Percentiles rank a stretch among this genome's conserved stretches.
Conservation (phyloP, 2,329 filamentous ascomycete genomes). For the Exophiala dermatitidis region DNA sequence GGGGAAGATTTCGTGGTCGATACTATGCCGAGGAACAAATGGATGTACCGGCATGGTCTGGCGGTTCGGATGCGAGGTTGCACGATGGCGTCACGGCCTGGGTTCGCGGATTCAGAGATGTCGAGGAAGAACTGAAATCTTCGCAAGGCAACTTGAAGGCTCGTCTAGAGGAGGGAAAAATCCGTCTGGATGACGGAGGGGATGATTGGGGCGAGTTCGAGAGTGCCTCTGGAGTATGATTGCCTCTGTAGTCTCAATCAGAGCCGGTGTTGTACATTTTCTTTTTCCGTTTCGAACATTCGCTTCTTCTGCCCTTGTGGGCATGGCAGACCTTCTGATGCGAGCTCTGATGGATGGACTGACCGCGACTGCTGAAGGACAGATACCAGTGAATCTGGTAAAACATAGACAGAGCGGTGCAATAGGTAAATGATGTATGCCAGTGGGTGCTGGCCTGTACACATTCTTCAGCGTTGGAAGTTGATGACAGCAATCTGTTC, state of each 20-base stretch:
- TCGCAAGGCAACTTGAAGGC: background rate
- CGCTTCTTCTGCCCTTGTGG: too few species aligned
- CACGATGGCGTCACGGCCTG: conserved; percentile 37
- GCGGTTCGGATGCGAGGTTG: conserved; percentile 18
- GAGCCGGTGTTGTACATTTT: conserved; percentile 5
- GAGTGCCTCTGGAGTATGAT: conserved; percentile 16
- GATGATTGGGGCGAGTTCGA: conserved; percentile 28
- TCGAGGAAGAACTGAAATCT: conserved; percentile 35
- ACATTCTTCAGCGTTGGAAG: conserved; percentile 24
- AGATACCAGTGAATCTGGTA: background rate
- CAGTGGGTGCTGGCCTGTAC: too few species aligned
- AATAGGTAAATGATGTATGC: background rate
- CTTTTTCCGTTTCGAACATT: too few species aligned
- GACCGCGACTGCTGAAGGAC: too few species aligned
- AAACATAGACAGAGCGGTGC: background rate
- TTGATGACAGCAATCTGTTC: conserved; percentile 25
- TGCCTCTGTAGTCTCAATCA: background rate
- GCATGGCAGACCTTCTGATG: too few species aligned
- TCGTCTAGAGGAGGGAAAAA: background rate
- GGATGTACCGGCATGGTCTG: background rate
- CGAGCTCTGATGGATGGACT: too few species aligned
- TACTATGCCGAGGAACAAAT: conserved; percentile 24
- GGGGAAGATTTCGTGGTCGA: conserved; percentile 26
- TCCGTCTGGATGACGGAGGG: background rate
- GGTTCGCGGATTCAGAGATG: conserved; percentile 40